phyloP scores from a whole-genome alignment of 495 filamentous ascomycete species.

The Penicillium cosmopolitanum region DNA sequence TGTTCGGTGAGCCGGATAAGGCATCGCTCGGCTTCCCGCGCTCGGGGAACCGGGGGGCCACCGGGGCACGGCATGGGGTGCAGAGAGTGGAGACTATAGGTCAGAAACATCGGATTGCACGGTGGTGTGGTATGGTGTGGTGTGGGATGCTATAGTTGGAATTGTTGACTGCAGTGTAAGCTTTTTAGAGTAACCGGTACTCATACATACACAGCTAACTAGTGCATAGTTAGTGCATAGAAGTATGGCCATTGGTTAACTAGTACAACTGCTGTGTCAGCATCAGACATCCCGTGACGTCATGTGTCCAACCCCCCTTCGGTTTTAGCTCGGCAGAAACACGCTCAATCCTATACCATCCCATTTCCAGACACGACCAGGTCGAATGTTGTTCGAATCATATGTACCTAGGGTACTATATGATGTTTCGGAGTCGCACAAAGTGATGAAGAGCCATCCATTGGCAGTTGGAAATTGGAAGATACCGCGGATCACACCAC shows the following conservation, averaged over 20 bases:
- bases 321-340: too few relatives aligned
- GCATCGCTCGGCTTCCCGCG: constrained; percentile 34
- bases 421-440: not conserved
- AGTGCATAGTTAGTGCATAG: too few relatives aligned
- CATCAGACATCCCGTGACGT: not conserved
- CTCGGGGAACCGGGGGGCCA: constrained; percentile 15
- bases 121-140: not conserved
- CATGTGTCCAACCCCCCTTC: not conserved
- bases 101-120: not conserved
- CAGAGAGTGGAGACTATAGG: not conserved
- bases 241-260: too few relatives aligned
- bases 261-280: not conserved
- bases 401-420: too few relatives aligned
- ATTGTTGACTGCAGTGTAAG: not conserved
- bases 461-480: not conserved
- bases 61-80: not conserved
- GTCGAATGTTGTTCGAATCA: too few relatives aligned
- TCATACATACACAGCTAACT: too few relatives aligned
- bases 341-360: not conserved
- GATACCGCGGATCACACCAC: not conserved
- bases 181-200: not conserved
- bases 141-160: not conserved
- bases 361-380: not conserved
- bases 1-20: constrained; percentile 31
- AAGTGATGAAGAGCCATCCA: not conserved